phyloP scores from a whole-genome alignment of 1,284 basidiomycete genomes.

The Gastroboletus turbinatus region DNA sequence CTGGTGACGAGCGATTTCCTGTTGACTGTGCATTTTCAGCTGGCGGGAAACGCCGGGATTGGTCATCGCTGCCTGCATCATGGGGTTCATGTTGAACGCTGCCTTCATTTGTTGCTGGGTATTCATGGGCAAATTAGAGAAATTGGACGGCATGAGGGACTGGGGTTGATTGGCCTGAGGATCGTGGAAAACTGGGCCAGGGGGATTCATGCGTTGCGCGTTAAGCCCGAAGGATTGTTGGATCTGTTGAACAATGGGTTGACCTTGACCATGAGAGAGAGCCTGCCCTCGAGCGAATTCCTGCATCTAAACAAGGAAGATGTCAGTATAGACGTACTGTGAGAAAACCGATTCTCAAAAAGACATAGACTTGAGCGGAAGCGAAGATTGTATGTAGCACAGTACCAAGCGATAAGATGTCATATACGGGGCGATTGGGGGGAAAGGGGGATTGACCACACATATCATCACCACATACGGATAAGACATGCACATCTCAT shows the following conservation, averaged over 20 bases:
- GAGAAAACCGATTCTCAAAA: conserved; percentile 8
- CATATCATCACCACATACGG: conserved; percentile 17
- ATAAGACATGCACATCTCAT: conserved; percentile 17
- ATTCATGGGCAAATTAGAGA: conserved; percentile 37
- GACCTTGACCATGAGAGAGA: conserved; percentile 38
- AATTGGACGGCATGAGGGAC: conserved; percentile 42
- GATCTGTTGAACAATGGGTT: conserved; percentile 34
- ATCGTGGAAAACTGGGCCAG: conserved; percentile 43
- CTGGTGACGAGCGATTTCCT: conserved; percentile 40
- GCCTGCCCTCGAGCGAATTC: conserved; percentile 47
- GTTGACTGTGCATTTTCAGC: conserved; percentile 49
- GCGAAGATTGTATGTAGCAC: conserved; percentile 1
- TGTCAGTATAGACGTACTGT: conserved; percentile 24
- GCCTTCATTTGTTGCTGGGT: conserved; percentile 33
- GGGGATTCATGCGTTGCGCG: conserved; percentile 28
- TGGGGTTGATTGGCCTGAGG: conserved; percentile 40
- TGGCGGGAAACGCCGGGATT: conserved; percentile 40
- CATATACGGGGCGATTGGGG: conserved; percentile 3
- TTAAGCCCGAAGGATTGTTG: conserved; percentile 45
- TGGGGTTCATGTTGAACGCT: conserved; percentile 33
- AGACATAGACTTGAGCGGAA: conserved; percentile 2
- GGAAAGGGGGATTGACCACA: conserved; percentile 21
- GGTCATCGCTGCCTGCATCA: conserved; percentile 40
- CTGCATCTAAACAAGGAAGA: conserved; percentile 42
- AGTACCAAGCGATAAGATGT: conserved; percentile 16